A percentile compares a stretch with the other conserved stretches of the same genome.
Evolutionary conservation across 2,329 filamentous ascomycete genomes (phyloP).

Genomic region (Diaporthe eres): DNA sequence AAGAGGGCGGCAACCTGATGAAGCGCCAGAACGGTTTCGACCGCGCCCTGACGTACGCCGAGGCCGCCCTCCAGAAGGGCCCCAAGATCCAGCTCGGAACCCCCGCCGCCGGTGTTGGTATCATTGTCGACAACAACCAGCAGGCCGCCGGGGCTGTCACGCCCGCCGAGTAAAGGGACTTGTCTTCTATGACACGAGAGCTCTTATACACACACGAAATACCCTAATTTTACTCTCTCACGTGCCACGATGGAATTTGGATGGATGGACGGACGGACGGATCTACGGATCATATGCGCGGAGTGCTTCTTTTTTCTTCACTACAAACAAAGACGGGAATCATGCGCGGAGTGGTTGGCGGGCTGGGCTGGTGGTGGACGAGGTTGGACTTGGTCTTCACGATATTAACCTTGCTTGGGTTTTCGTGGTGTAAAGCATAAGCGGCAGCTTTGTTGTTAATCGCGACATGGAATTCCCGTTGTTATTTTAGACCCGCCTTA

Average conservation of each 20-base stretch:
- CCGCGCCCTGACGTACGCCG: conserved; percentile 56
- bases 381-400: conserved; percentile 5
- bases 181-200: background rate
- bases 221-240: conserved; percentile 23
- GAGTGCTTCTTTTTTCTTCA: background rate
- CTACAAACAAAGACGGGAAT: conserved; percentile 15
- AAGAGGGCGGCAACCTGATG: conserved; percentile 19
- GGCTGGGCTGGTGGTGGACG: conserved; percentile 1
- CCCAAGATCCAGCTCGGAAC: conserved; percentile 58
- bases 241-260: conserved; percentile 8
- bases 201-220: background rate
- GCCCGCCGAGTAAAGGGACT: background rate
- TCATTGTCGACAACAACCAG: conserved; percentile 54
- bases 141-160: conserved; percentile 39
- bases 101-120: conserved; percentile 57
- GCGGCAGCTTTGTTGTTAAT: conserved; percentile 31
- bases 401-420: conserved; percentile 1
- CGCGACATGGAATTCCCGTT: conserved; percentile 20
- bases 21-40: conserved; percentile 59
- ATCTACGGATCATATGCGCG: background rate
- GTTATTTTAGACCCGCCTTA: conserved; percentile 23
- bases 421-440: conserved; percentile 31
- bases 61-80: conserved; percentile 55
- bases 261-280: background rate
- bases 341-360: conserved; percentile 24